These are phyloP conservation scores for Ramaria rubella DNA, from an alignment of 768 basidiomycete genomes.

Conservation along the genomic window DNA sequence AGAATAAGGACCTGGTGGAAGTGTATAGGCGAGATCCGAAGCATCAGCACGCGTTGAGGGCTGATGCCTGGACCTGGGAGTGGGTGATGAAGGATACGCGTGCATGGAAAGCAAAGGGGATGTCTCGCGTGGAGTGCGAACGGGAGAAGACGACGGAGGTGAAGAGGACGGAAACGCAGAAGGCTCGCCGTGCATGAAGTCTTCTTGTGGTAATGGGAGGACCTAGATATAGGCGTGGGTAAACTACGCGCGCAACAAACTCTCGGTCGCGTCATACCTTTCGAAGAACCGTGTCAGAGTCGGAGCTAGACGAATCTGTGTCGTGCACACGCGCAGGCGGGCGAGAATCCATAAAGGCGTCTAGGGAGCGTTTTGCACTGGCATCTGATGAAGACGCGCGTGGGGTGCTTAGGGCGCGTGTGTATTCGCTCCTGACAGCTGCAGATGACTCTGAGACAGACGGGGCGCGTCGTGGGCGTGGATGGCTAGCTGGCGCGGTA, in stretches of 20 bases:
- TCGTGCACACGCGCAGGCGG: background rate
- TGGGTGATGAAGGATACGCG: background rate
- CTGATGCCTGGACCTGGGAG: background rate
- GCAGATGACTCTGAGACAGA: slow-evolving; percentile 4
- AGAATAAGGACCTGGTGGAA: slow-evolving; percentile 83
- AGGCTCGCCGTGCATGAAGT: background rate
- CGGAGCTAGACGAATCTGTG: slow-evolving; percentile 4
- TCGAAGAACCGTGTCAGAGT: slow-evolving; percentile 2
- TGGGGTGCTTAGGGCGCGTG: background rate
- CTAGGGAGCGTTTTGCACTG: slow-evolving; percentile 5
- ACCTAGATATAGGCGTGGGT: background rate
- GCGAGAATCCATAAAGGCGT: slow-evolving; percentile 10
- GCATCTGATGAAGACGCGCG: background rate
- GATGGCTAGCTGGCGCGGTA: background rate
- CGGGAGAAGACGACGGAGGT: slow-evolving; percentile 8
- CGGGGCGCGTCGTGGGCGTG: slow-evolving; percentile 4
- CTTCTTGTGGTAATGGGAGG: background rate
- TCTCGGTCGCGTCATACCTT: background rate
- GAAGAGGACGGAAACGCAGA: slow-evolving; percentile 5
- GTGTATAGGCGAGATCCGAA: slow-evolving; percentile 44
- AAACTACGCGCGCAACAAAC: background rate
- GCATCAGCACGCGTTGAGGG: background rate
- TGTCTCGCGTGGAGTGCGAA: slow-evolving; percentile 1
- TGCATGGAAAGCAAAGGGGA: background rate
- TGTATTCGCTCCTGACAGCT: background rate